phyloP scores from a whole-genome alignment of 371 early-diverging fungal species.

The Mortierella sp. region DNA sequence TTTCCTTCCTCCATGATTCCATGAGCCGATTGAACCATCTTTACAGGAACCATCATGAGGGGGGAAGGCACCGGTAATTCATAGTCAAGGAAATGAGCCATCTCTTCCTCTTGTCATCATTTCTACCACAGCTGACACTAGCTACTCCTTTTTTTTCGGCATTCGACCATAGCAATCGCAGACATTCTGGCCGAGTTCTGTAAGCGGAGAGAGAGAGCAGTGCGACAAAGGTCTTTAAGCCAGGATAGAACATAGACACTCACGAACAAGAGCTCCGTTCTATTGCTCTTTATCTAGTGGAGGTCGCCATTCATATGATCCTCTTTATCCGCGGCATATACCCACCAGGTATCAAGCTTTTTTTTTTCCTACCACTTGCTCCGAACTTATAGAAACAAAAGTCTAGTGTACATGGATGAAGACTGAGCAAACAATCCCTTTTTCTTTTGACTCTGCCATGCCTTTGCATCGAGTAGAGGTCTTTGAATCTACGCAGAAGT shows the following conservation, averaged over 20 bases:
- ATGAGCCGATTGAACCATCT: no score
- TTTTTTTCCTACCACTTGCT: no score
- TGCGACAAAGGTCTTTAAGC: neutral
- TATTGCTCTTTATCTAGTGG: slow-evolving; percentile 15
- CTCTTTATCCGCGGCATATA: slow-evolving; percentile 46
- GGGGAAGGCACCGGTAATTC: no score
- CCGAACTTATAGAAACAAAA: no score
- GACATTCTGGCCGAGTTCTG: slow-evolving; percentile 16
- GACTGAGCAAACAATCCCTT: no score
- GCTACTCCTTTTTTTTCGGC: neutral
- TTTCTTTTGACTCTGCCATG: neutral
- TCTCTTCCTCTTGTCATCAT: no score
- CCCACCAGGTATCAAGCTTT: slow-evolving; percentile 39
- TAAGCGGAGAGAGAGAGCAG: neutral
- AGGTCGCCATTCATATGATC: slow-evolving; percentile 49
- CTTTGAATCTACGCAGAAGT: slow-evolving; percentile 47
- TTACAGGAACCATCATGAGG: no score
- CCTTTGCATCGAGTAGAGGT: slow-evolving; percentile 16
- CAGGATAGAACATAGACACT: no score
- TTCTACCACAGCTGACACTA: no score
- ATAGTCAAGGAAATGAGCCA: no score
- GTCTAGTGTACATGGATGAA: no score
- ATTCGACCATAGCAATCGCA: neutral
- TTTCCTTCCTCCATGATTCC: no score
- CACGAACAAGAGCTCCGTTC: neutral